Percentiles rank a stretch among this genome's conserved stretches.
phyloP scores from a whole-genome alignment of 305 asterid genomes.

The Fraxinus velutina region DNA sequence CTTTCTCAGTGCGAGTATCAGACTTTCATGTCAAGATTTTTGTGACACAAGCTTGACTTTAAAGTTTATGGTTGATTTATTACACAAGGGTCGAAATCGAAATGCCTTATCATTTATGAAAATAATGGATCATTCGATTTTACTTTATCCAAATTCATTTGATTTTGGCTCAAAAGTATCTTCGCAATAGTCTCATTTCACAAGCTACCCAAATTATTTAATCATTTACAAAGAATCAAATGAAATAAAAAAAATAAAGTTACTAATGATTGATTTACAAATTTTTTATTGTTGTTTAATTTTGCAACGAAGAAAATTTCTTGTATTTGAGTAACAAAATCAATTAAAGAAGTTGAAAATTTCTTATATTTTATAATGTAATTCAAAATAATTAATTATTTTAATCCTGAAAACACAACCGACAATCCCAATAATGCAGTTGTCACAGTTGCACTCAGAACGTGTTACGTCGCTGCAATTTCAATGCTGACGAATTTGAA shows the following conservation, averaged over 20 bases:
- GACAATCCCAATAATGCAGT: constrained; percentile 46
- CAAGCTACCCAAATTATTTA: constrained; percentile 36
- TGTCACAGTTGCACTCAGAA: constrained; percentile 14
- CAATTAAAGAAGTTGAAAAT: constrained; percentile 22
- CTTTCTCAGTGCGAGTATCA: background rate
- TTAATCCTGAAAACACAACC: constrained; percentile 35
- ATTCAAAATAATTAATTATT: constrained; percentile 18
- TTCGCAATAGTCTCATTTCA: constrained; percentile 9
- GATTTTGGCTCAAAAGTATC: background rate
- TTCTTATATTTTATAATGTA: background rate
- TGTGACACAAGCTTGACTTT: background rate
- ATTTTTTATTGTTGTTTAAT: constrained; percentile 17
- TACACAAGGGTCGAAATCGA: background rate
- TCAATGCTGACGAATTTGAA: constrained; percentile 33
- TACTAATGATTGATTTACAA: constrained; percentile 33
- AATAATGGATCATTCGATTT: background rate
- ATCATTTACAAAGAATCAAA: constrained; percentile 35
- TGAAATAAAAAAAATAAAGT: constrained; percentile 23
- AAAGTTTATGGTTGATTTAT: background rate
- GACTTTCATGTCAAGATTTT: background rate
- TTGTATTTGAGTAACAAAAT: constrained; percentile 22
- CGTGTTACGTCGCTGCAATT: constrained; percentile 22
- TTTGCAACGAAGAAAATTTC: constrained; percentile 25
- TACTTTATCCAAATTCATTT: background rate
- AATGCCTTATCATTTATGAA: background rate